These are phyloP conservation scores for Rugonectria rugulosa DNA, from an alignment of 2,329 filamentous ascomycete genomes.

Conservation along the genomic window DNA sequence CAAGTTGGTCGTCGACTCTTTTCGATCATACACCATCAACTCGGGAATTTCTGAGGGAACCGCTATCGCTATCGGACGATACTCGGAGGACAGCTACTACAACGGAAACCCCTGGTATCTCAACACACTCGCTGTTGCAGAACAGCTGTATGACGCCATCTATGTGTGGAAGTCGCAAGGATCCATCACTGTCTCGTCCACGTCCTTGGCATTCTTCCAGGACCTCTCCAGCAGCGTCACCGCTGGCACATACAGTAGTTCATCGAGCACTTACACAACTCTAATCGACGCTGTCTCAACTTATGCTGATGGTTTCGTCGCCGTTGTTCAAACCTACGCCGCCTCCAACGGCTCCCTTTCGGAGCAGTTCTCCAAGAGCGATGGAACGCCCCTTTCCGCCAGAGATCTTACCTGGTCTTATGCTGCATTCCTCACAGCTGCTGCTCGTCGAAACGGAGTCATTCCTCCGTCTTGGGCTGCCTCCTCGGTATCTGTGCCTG, in stretches of 20 bases:
- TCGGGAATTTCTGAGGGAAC: slow-evolving; percentile 64
- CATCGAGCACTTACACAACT: slow-evolving; percentile 56
- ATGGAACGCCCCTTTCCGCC: slow-evolving; percentile 66
- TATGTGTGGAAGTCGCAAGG: slow-evolving; percentile 73
- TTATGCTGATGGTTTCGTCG: slow-evolving; percentile 69
- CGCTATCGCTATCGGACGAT: slow-evolving; percentile 71
- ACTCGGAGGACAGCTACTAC: slow-evolving; percentile 77
- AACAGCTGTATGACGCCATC: slow-evolving; percentile 80
- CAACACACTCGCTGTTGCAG: slow-evolving; percentile 77
- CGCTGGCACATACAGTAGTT: slow-evolving; percentile 67
- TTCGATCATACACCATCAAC: slow-evolving; percentile 79
- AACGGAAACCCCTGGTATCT: slow-evolving; percentile 86
- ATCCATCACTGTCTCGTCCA: slow-evolving; percentile 68
- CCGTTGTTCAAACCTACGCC: slow-evolving; percentile 69
- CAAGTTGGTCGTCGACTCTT: slow-evolving; percentile 78
- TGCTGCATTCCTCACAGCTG: slow-evolving; percentile 71
- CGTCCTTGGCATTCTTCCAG: slow-evolving; percentile 75
- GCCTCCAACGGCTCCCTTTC: slow-evolving; percentile 68
- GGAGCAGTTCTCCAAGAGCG: slow-evolving; percentile 69
- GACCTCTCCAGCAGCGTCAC: slow-evolving; percentile 66
- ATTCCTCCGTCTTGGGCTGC: slow-evolving; percentile 65
- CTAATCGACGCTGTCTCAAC: slow-evolving; percentile 64
- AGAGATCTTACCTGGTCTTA: slow-evolving; percentile 78
- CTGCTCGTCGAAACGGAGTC: slow-evolving; percentile 61
- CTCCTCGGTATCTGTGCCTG: slow-evolving; percentile 56